Evolutionary conservation across 805 yeast species (phyloP), one percentile per base, ranked within the genome.

Genomic region (Lipomyces chichibuensis): DNA sequence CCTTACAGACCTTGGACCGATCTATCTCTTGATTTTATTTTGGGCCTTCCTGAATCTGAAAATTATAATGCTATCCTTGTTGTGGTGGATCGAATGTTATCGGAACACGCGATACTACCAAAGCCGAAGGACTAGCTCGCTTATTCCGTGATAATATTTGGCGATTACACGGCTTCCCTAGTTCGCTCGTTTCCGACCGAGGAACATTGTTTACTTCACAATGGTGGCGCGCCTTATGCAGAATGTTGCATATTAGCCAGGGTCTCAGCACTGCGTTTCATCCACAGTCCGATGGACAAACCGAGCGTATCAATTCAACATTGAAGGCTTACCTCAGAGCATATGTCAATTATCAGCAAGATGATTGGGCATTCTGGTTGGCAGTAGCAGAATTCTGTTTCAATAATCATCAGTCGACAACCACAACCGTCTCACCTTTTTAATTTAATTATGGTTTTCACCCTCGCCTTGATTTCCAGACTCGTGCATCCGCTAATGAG

Each of bases 71-170:
- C 58, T 7, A 62, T 73, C 17, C 17, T 70, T 2, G 74, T 71
- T 2, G 69, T 73, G 9, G 73, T 72, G 1, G 71, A 72, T 60
- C 43, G 70, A 29, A 59, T 73, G 17, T 60, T 1, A n/a, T n/a
- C n/a, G n/a, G n/a, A n/a, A n/a, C n/a, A n/a, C n/a, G 64, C 70
- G 13, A 69, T 70, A 25, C 29, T 27, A 66, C 64, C 8, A 27
- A 27, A n/a, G 60, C 35, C 23, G n/a, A n/a, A n/a, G n/a, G n/a
- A n/a, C 43, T 60, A 6, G 72, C 73, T 3, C 39, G 29, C 9
- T 29, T 69, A 5, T 71, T 67, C 37, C 51, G 63, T 37, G 55
- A 55, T 4, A 6, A 68, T 17, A 57, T 73, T 13, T 23, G 65
- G 43, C 56, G 60, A 4, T 55, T 71, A 1, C 75, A 72, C 57